These are phyloP conservation scores for Apiotrichum gracile DNA, from an alignment of 1,284 basidiomycete species.

Conservation along the genomic window DNA sequence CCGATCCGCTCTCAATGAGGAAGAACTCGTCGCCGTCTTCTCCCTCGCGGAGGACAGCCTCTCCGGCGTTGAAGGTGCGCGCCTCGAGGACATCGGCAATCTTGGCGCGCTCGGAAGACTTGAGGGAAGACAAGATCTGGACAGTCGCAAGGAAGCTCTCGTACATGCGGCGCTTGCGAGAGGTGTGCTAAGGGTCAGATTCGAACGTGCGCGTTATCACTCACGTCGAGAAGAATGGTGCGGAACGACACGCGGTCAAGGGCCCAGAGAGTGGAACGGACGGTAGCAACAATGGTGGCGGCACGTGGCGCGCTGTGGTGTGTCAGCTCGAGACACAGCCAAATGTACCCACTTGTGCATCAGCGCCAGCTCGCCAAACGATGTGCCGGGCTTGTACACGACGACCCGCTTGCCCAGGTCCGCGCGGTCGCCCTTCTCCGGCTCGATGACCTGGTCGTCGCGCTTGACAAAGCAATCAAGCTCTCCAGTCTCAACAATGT, in stretches of 20 bases:
- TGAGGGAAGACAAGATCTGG: constrained; percentile 76
- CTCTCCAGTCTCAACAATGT: constrained; percentile 86
- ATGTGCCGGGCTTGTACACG: constrained; percentile 76
- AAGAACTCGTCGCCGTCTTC: constrained; percentile 96
- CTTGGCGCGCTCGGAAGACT: constrained; percentile 84
- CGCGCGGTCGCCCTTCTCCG: constrained; percentile 56
- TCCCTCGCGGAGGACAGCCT: constrained; percentile 82
- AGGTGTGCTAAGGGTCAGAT: constrained; percentile 53
- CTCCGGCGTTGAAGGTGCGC: constrained; percentile 71
- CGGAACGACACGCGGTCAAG: constrained; percentile 97
- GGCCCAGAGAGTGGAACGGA: constrained; percentile 83
- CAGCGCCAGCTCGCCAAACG: constrained; percentile 93
- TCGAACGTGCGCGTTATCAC: constrained; percentile 3
- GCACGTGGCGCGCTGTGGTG: constrained; percentile 69
- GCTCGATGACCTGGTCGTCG: constrained; percentile 46
- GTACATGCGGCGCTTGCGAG: constrained; percentile 86
- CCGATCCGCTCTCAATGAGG: constrained; percentile 89
- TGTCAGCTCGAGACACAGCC: not conserved
- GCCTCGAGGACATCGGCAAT: constrained; percentile 92
- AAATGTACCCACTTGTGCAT: constrained; percentile 70
- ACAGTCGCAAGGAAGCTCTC: constrained; percentile 93
- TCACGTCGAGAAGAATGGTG: constrained; percentile 81
- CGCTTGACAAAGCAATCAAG: constrained; percentile 77
- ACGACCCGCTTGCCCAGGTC: constrained; percentile 67
- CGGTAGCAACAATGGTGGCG: constrained; percentile 82